Percentiles rank a stretch among this genome's conserved stretches.
Evolutionary conservation across 2,329 filamentous ascomycete genomes (phyloP).

Genomic region (Zymoseptoria crescenta): DNA sequence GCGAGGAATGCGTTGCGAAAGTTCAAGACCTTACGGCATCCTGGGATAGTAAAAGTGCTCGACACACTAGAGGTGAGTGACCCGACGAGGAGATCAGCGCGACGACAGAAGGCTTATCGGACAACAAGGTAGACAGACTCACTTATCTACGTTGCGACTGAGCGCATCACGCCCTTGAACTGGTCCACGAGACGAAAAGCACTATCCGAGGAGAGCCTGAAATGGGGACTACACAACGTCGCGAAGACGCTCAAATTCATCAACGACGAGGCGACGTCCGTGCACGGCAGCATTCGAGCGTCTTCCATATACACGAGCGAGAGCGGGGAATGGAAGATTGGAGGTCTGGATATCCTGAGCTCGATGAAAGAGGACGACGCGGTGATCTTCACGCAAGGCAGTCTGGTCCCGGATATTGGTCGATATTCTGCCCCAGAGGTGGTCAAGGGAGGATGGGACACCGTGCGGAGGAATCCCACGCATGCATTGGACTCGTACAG

Average conservation of each 20-base stretch:
- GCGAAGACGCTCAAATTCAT: slow-evolving; percentile 93
- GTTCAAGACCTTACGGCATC: slow-evolving; percentile 83
- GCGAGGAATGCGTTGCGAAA: slow-evolving; percentile 93
- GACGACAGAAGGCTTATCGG: slow-evolving; percentile 23
- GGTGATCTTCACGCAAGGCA: slow-evolving; percentile 84
- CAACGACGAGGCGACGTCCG: slow-evolving; percentile 83
- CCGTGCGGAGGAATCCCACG: slow-evolving; percentile 73
- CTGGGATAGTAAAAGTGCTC: slow-evolving; percentile 86
- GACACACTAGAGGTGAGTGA: slow-evolving; percentile 82
- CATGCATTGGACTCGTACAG: slow-evolving; percentile 81
- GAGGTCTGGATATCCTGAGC: slow-evolving; percentile 86
- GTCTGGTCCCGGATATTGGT: slow-evolving; percentile 73
- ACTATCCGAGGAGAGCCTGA: slow-evolving; percentile 81
- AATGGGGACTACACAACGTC: slow-evolving; percentile 87
- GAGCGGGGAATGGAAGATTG: slow-evolving; percentile 95
- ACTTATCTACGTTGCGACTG: slow-evolving; percentile 93
- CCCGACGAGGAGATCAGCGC: not conserved
- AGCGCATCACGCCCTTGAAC: slow-evolving; percentile 74
- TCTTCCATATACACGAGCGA: slow-evolving; percentile 89
- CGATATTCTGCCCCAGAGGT: slow-evolving; percentile 85
- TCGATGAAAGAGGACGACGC: slow-evolving; percentile 95
- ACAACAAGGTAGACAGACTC: slow-evolving; percentile 64
- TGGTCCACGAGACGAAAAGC: slow-evolving; percentile 89
- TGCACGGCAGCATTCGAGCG: slow-evolving; percentile 79
- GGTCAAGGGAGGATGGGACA: slow-evolving; percentile 80